Conservation (phyloP, 2,329 filamentous ascomycete species). For the Beauveria caledonica region DNA sequence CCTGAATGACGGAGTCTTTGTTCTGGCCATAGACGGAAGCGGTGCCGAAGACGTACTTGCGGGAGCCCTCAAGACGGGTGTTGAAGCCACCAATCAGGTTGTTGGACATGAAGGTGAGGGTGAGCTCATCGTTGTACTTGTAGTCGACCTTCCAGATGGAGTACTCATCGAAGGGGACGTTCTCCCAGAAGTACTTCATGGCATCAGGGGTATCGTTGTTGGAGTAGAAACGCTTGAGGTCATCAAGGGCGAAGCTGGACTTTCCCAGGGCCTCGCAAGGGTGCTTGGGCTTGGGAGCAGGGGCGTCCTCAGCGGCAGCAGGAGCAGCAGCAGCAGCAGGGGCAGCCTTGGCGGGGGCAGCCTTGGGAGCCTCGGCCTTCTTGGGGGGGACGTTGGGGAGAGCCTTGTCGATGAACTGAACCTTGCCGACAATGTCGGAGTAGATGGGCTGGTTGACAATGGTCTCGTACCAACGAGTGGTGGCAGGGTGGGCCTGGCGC, state of each 20-base stretch:
- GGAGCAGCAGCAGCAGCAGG: conserved; percentile 28
- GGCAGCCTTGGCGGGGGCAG: conserved; percentile 34
- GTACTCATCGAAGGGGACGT: conserved; percentile 89
- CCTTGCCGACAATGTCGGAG: conserved; percentile 67
- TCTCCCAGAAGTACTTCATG: conserved; percentile 98
- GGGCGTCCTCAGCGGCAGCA: conserved; percentile 31
- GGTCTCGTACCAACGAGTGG: conserved; percentile 91
- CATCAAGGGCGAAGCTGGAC: conserved; percentile 76
- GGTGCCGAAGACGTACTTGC: conserved; percentile 95
- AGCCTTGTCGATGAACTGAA: conserved; percentile 75
- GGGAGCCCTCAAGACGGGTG: conserved; percentile 88
- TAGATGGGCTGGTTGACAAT: conserved; percentile 89
- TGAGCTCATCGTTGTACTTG: conserved; percentile 99
- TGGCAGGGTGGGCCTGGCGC: conserved; percentile 74
- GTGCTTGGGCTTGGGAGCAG: conserved; percentile 85
- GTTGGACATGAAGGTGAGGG: conserved; percentile 95
- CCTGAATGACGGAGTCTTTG: conserved; percentile 85
- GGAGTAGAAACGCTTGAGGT: conserved; percentile 99
- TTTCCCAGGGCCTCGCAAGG: conserved; percentile 78
- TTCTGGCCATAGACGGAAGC: conserved; percentile 80
- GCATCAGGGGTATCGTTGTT: conserved; percentile 83
- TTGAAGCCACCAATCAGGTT: conserved; percentile 99
- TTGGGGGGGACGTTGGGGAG: conserved; percentile 62
- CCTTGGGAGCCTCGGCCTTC: conserved; percentile 64
- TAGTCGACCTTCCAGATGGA: conserved; percentile 91